Conservation (phyloP, 257 asterid species). For the Jaltomata sinuosa region DNA sequence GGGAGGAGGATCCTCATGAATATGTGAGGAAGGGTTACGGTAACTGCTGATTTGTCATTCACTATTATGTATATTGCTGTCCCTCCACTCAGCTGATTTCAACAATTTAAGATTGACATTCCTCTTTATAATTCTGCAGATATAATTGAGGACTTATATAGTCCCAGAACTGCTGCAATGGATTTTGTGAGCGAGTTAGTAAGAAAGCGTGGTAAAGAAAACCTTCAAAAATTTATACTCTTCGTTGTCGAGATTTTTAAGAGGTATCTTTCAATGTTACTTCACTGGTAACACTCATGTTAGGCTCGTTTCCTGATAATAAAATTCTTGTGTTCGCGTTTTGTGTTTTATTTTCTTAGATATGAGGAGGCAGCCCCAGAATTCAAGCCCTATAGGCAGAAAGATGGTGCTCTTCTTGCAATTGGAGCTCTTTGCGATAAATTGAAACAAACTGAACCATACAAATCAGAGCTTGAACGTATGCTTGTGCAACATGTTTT, state of each 20-base stretch:
- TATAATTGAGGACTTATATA: slow-evolving; percentile 91
- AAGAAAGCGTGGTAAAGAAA: slow-evolving; percentile 91
- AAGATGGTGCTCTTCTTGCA: slow-evolving; percentile 98
- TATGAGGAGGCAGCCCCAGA: slow-evolving; percentile 68
- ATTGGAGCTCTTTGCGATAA: slow-evolving; percentile 96
- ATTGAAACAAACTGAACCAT: slow-evolving; percentile 86
- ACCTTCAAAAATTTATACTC: slow-evolving; percentile 80
- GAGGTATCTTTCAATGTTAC: slow-evolving; percentile 35
- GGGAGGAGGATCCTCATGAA: slow-evolving; percentile 99
- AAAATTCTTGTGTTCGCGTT: not conserved
- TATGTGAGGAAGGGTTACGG: slow-evolving; percentile 99
- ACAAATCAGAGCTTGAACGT: slow-evolving; percentile 85
- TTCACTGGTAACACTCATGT: not conserved
- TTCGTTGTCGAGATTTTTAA: slow-evolving; percentile 81
- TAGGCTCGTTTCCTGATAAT: not conserved
- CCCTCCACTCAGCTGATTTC: not conserved
- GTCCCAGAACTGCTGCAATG: slow-evolving; percentile 99
- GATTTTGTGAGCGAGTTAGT: slow-evolving; percentile 99
- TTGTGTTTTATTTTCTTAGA: slow-evolving; percentile 22
- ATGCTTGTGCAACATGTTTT: slow-evolving; percentile 96
- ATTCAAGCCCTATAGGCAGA: slow-evolving; percentile 73
- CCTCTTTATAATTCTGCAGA: slow-evolving; percentile 32
- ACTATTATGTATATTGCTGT: not conserved
- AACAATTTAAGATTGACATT: not conserved
- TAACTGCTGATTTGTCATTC: slow-evolving; percentile 23